These are phyloP conservation scores for Kalmanozyma brasiliensis DNA, from an alignment of 1,284 basidiomycete genomes.

Conservation along the genomic window DNA sequence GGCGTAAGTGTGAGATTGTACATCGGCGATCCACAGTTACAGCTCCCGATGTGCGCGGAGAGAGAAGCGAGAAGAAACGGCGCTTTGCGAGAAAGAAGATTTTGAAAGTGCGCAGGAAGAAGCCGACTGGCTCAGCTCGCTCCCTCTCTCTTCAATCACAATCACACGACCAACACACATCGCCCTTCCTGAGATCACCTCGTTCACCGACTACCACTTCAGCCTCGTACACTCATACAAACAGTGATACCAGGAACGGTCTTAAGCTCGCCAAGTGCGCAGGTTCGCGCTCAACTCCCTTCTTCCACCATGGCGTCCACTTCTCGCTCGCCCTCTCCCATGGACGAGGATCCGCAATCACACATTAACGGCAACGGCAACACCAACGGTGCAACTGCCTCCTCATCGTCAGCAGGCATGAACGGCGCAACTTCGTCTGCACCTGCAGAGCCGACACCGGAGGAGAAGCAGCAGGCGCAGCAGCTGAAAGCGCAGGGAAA, in stretches of 20 bases:
- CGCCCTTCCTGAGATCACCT: slow-evolving; percentile 1
- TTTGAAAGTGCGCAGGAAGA: slow-evolving; percentile 2
- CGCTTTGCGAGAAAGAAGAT: slow-evolving; percentile 1
- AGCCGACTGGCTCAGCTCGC: neutral
- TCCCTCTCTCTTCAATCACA: slow-evolving; percentile 1
- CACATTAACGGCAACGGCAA: slow-evolving; percentile 7
- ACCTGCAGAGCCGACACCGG: slow-evolving; percentile 9
- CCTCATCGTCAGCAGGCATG: neutral
- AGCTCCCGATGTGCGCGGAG: neutral
- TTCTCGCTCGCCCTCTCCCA: slow-evolving; percentile 19
- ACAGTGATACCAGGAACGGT: too few species aligned
- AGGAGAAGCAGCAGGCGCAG: slow-evolving; percentile 50
- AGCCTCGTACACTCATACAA: too few species aligned
- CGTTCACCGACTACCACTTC: neutral
- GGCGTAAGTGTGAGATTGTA: too few species aligned
- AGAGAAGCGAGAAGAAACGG: slow-evolving; percentile 19
- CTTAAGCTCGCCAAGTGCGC: too few species aligned
- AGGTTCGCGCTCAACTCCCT: neutral
- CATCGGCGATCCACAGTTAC: too few species aligned
- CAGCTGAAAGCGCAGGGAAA: slow-evolving; percentile 66
- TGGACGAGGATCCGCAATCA: neutral
- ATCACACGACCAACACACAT: slow-evolving; percentile 19
- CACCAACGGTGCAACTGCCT: slow-evolving; percentile 1
- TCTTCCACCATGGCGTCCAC: slow-evolving; percentile 20
- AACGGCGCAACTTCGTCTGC: neutral